Evolutionary conservation across 805 yeast species (phyloP), one percentile per base, ranked within the genome.

Genomic region (Zygoascus ofunaensis): DNA sequence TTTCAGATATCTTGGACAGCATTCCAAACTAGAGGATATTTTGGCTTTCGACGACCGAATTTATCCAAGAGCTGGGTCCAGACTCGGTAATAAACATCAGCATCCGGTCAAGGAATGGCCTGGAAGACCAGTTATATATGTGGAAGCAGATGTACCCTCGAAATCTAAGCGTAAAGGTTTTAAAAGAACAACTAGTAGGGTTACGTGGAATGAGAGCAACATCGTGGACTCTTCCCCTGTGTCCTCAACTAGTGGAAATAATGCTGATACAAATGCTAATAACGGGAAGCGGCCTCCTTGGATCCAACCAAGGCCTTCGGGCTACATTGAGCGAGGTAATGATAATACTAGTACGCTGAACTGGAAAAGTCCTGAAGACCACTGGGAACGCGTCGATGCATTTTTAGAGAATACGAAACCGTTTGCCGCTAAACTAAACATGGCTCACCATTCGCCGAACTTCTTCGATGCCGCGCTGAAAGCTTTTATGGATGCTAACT

Each of bases 311-410:
- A 66, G 80, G 48, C 95, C 95, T 0, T 69, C 71, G 41, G 95
- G 95, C 0, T 87, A 85, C 59, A 65, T 84, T 4, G 94, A 87
- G 55, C 71, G 97, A 55, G 97, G 97, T 1, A 78, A 75, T 3
- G 83, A 80, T 54, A 77, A 73, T 18, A 71, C 74, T 2, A 58
- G 67, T n/a, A 73, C 79, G 0, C 61, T 86, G 4, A 61, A 81
- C 54, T 92, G 96, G 94, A 73, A 71, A 52, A 43, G 23, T 17
- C 48, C 49, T 3, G 18, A 36, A 4, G 34, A 22, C 18, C 23
- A 42, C 20, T 33, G 28, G 23, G 49, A 46, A n/a, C 34, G n/a
- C 61, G 60, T 82, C 4, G 84, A 79, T 28, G 55, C 56, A 3
- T 92, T 77, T 55, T 56, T 89, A 15, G 61, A 65, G 4, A 62